Conservation (phyloP, 2,329 filamentous ascomycete genomes). For the Pseudopyrenochaeta lycopersici region DNA sequence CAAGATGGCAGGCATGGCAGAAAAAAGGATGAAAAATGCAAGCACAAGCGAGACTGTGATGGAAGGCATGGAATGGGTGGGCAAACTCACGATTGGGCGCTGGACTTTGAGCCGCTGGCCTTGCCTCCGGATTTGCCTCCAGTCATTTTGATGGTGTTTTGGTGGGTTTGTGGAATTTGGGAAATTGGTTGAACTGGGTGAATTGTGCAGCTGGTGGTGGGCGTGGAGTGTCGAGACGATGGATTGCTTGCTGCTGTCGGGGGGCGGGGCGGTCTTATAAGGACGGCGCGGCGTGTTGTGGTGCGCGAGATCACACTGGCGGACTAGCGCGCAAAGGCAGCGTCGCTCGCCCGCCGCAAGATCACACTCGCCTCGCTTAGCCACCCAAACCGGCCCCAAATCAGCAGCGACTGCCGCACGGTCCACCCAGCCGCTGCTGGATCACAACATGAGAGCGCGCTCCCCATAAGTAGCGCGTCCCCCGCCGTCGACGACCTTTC, state of each 20-base stretch:
- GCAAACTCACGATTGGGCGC: constrained; percentile 91
- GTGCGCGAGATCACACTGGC: constrained; percentile 51
- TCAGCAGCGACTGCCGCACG: constrained; percentile 37
- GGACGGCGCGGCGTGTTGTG: constrained; percentile 48
- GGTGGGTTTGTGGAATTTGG: constrained; percentile 48
- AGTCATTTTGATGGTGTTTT: constrained; percentile 90
- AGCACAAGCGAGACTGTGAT: constrained; percentile 18
- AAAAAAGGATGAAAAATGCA: constrained; percentile 9
- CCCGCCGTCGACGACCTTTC: constrained; percentile 50
- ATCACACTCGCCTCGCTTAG: constrained; percentile 40
- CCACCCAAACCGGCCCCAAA: constrained; percentile 31
- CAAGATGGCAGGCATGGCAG: constrained; percentile 10
- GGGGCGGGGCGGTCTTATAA: constrained; percentile 52
- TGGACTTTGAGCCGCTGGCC: constrained; percentile 95
- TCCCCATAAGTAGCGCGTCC: constrained; percentile 54
- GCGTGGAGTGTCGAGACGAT: constrained; percentile 48
- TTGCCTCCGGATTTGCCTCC: constrained; percentile 99
- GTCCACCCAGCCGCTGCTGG: constrained; percentile 42
- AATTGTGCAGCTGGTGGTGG: constrained; percentile 35
- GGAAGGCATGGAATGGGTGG: constrained; percentile 17
- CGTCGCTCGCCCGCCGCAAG: constrained; percentile 28
- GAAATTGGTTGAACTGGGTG: constrained; percentile 34
- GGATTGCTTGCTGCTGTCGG: constrained; percentile 51
- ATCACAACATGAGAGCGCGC: constrained; percentile 52
- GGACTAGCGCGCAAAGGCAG: constrained; percentile 41